Percentiles rank a stretch among this genome's conserved stretches.
These are phyloP conservation scores for Asclepias syriaca DNA, from an alignment of 257 asterid genomes.

Conservation along the genomic window DNA sequence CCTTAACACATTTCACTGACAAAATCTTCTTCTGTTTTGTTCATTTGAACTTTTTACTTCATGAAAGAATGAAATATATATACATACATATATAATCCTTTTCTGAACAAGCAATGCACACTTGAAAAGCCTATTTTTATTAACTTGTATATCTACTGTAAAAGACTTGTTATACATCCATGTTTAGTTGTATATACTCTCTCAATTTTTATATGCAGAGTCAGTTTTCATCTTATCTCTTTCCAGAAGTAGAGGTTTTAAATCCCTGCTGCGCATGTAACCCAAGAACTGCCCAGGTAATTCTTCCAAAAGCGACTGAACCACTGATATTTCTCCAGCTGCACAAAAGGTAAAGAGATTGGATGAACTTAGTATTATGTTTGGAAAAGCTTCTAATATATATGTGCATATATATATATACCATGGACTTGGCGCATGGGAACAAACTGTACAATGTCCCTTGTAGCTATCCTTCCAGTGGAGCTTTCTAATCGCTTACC, in stretches of 20 bases:
- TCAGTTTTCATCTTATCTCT: background rate
- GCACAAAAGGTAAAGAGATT: conserved; percentile 2
- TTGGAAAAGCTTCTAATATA: background rate
- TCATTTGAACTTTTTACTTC: no score
- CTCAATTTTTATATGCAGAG: background rate
- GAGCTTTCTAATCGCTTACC: conserved; percentile 59
- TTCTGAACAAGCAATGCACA: background rate
- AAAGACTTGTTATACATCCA: no score
- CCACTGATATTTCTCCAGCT: conserved; percentile 61
- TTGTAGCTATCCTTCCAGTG: conserved; percentile 68
- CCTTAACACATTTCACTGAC: background rate
- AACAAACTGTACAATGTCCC: conserved; percentile 81
- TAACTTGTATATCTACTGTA: no score
- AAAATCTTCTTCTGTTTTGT: no score
- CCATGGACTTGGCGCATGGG: conserved; percentile 83
- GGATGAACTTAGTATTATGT: background rate
- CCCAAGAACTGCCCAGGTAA: conserved; percentile 66
- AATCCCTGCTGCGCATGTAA: conserved; percentile 64
- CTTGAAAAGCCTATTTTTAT: no score
- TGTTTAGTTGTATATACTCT: background rate
- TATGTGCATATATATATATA: conserved; percentile 10
- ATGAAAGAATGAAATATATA: no score
- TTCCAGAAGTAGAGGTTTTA: conserved; percentile 36
- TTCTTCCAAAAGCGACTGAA: conserved; percentile 68
- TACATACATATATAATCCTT: background rate